Percentiles rank a stretch among this genome's conserved stretches.
phyloP scores from a whole-genome alignment of 345 rosid genomes.

The Rhizophora mangle region DNA sequence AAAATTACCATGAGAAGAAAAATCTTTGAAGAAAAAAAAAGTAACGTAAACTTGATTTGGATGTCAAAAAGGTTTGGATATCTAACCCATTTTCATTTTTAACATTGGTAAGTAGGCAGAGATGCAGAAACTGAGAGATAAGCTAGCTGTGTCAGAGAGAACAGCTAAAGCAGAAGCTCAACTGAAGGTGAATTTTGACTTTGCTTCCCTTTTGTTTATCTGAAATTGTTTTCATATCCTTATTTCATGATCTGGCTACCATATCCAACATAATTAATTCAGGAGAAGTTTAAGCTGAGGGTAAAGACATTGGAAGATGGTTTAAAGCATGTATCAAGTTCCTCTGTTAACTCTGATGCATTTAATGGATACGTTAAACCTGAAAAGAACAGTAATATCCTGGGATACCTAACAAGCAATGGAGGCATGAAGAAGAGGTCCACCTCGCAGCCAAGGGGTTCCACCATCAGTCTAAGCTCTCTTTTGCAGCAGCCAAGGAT shows the following conservation, averaged over 20 bases:
- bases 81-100: background rate
- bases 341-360: conserved; percentile 18
- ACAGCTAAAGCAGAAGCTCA: conserved; percentile 90
- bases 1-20: no score
- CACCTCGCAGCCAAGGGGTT: conserved; percentile 60
- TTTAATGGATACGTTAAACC: conserved; percentile 39
- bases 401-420: conserved; percentile 63
- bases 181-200: conserved; percentile 54
- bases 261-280: conserved; percentile 11
- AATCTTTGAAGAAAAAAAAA: no score
- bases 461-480: conserved; percentile 37
- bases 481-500: conserved; percentile 41
- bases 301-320: conserved; percentile 77
- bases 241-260: background rate
- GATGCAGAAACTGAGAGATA: conserved; percentile 80
- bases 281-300: conserved; percentile 82
- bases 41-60: no score
- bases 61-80: no score
- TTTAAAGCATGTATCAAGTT: conserved; percentile 40
- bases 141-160: conserved; percentile 69
- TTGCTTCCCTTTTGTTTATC: background rate
- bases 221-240: background rate
- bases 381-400: conserved; percentile 54
- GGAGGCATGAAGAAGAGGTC: conserved; percentile 66
- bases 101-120: conserved; percentile 53